phyloP scores from a whole-genome alignment of 2,329 filamentous ascomycete species.

The Didymella lethalis region DNA sequence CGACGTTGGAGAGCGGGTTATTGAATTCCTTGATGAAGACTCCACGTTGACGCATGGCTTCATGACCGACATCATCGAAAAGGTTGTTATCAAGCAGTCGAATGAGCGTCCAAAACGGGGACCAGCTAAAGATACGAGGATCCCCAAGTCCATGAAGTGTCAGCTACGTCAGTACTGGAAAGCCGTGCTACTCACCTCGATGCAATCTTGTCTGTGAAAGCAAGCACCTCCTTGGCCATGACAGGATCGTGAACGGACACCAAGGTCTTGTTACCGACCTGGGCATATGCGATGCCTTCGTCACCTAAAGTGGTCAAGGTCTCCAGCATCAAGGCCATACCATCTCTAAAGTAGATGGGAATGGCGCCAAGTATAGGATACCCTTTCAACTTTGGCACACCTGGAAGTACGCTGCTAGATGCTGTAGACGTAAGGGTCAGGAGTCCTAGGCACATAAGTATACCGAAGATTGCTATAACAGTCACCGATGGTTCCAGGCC shows the following conservation, averaged over 20 bases:
- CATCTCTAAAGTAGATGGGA: constrained; percentile 13
- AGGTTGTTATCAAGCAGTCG: constrained; percentile 15
- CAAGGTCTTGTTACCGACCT: constrained; percentile 11
- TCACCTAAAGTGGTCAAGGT: constrained; percentile 2
- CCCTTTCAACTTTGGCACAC: constrained; percentile 4
- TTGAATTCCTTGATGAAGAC: constrained; percentile 17
- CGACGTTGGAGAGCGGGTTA: constrained; percentile 3
- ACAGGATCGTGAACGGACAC: constrained; percentile 14
- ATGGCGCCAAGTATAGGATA: constrained; percentile 14
- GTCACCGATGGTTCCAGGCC: not conserved
- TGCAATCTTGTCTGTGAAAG: constrained; percentile 11
- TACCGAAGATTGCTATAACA: not conserved
- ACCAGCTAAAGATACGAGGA: constrained; percentile 13
- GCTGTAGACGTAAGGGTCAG: not conserved
- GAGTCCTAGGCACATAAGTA: not conserved
- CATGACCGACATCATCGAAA: constrained; percentile 9
- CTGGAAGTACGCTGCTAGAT: constrained; percentile 2
- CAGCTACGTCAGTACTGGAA: not conserved
- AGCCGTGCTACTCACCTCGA: not conserved
- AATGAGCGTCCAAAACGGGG: constrained; percentile 15
- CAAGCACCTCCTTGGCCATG: constrained; percentile 8
- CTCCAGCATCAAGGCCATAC: constrained; percentile 11
- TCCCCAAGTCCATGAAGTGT: constrained; percentile 1
- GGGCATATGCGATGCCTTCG: constrained; percentile 13
- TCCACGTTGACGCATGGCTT: constrained; percentile 2